Conservation (phyloP, 768 basidiomycete species). For the Boletus sp. region DNA sequence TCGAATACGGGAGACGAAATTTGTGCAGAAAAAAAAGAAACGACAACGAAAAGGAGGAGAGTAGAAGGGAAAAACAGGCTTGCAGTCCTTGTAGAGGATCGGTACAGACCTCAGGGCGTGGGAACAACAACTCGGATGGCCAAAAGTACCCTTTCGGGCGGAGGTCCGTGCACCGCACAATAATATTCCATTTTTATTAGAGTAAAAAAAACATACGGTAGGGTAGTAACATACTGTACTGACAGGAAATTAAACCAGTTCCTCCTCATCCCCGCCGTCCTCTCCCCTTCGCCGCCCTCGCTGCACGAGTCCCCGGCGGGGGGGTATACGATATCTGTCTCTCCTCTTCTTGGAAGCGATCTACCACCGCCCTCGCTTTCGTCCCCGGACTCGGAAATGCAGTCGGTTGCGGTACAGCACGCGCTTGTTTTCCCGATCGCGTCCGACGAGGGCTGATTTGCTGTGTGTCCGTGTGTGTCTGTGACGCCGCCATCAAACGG, state of each 20-base stretch:
- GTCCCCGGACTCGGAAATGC: constrained; percentile 17
- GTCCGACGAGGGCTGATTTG: constrained; percentile 6
- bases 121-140: background rate
- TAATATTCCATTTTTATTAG: too few species aligned
- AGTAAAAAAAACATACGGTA: background rate
- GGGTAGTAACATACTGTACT: background rate
- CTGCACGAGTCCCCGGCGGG: constrained; percentile 17
- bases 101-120: background rate
- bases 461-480: background rate
- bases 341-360: constrained; percentile 7
- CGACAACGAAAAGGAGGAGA: background rate
- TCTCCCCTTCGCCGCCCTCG: background rate
- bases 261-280: too few species aligned
- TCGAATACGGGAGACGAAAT: constrained; percentile 7
- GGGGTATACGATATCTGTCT: constrained; percentile 4
- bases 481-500: constrained; percentile 3
- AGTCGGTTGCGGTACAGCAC: background rate
- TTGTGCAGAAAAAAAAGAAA: background rate
- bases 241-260: background rate
- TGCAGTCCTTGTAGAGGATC: background rate
- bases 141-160: background rate
- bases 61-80: background rate
- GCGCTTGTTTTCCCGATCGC: constrained; percentile 1
- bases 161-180: constrained; percentile 16
- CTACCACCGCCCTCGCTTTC: constrained; percentile 10